Base-by-base conservation (phyloP, 2,329 filamentous ascomycete genomes). In the Pestalotiopsis sp. region DNA sequence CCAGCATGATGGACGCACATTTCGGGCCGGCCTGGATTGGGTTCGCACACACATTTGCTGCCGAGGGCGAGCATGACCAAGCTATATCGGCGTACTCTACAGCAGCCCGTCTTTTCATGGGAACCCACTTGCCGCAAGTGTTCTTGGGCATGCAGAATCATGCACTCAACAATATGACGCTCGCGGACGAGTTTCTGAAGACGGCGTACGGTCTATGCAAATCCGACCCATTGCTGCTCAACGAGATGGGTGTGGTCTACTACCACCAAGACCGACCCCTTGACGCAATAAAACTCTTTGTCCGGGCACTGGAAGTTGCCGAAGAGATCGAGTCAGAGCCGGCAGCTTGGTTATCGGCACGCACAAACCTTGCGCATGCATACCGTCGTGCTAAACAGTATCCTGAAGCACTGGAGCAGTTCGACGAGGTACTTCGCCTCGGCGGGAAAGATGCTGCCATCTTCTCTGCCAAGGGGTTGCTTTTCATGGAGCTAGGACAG, bases 61-160 rank as follows among this genome's bases (percentile, higher is more conserved):
- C 94, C 12, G 96, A 99, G 79, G 96, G 96, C 65, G 96, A 99
- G 80, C 95, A 98, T 79, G 96, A 99, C 79, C 96, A 99, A 81
- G 96, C 96, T 62, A 98, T 99, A 71, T 97, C 95, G 9, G 96
- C 97, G 0, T 99, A 99, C 82, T 97, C 93, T 38, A 99, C 96
- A 0, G 96, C 96, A 0, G 95, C 95, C 2, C 88, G 96, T 52
- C 84, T 99, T 0, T 99, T 99, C 81, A 97, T 98, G 84, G 96
- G 96, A 52, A 98, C 95, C 0, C 97, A 99, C 79, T 86, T 99
- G 1, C 96, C 96, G 0, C 95, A 97, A 76, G 89, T 99, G 2
- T 99, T 98, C 79, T 84, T 99, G 31, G 96, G 97, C 6, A 99
- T 99, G 96, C 97, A 99, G 79, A 97, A 99, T 80, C 91, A 98